Percentiles rank a stretch among this genome's conserved stretches.
Evolutionary conservation across 306 rosid species (phyloP).

Genomic region (Begonia peltatifolia): DNA sequence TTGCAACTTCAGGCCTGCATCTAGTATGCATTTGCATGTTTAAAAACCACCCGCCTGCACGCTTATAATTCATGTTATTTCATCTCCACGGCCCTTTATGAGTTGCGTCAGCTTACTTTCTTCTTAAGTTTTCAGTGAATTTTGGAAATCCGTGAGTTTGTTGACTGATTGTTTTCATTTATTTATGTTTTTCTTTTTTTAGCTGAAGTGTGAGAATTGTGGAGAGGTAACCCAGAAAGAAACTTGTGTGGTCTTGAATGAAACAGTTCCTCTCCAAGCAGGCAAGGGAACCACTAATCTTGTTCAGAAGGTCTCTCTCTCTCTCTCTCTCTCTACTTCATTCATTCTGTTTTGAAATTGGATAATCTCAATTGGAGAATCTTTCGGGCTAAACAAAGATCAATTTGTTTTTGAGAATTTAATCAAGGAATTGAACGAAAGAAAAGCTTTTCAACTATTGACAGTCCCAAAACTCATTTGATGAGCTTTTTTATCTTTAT

Average conservation of each 20-base stretch:
- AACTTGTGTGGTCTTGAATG: constrained; percentile 54
- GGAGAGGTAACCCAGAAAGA: constrained; percentile 78
- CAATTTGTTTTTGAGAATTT: too few species aligned
- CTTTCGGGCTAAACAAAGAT: too few species aligned
- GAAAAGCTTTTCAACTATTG: background rate
- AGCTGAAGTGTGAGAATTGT: constrained; percentile 77
- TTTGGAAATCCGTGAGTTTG: background rate
- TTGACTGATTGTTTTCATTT: background rate
- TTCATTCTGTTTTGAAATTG: background rate
- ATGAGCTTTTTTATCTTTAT: too few species aligned
- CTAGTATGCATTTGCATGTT: too few species aligned
- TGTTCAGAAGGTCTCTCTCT: constrained; percentile 56
- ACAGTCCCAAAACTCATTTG: background rate
- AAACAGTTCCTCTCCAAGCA: constrained; percentile 56
- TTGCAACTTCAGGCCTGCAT: too few species aligned
- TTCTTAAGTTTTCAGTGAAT: too few species aligned
- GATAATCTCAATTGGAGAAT: background rate
- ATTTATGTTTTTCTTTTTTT: background rate
- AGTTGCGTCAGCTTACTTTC: too few species aligned
- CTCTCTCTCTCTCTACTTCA: background rate
- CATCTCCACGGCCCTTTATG: too few species aligned
- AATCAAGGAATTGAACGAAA: background rate
- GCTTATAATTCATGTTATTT: too few species aligned
- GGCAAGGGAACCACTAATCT: constrained; percentile 73
- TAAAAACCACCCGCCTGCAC: too few species aligned